Base-by-base conservation (phyloP, 805 yeast species). In the Hanseniaspora jakobsenii region DNA sequence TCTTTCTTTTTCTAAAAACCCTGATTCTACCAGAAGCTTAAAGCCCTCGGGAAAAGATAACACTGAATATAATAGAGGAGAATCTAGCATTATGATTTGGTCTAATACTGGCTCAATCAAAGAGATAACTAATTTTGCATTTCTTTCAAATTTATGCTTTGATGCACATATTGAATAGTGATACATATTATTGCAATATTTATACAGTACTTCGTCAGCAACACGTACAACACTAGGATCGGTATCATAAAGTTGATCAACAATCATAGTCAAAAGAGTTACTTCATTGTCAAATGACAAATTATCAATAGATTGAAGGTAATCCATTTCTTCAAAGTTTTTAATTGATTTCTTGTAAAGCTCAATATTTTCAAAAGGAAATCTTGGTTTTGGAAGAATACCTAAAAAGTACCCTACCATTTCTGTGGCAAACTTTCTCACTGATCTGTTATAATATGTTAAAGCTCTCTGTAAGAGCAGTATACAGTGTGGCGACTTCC, bases 21-120 rank as follows among this genome's bases (percentile, higher is more conserved):
- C 75, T 30, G 71, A 62, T 13, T 69, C 73, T 30, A 70, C 66
- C 39, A 84, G 62, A 51, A 77, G 79, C 30, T 67, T 67, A 58
- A 82, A 84, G 0, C 97, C 98, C 8, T 62, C 55, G 0, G 84
- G 63, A 0, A 79, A 72, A 4, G 81, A 70, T 40, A 89, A 62
- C 47, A 85, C 71, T 43, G 76, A 71, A 53, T 78, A 65, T 41
- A 84, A 59, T 26, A 87, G 60, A 0, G 75, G 73, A 3, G 75
- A 71, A 6, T 76, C 70, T 17, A 70, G 62, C 26, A 68, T 70
- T 0, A 73, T 70, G 38, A 74, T 55, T 52, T 74, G 78, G 19
- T 60, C 54, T 32, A 61, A 51, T 29, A 56, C 50, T 19, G 39
- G 36, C 9, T 17, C 32, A 22, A 35, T 23, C 9, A 42, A 26